phyloP scores from a whole-genome alignment of 2,329 filamentous ascomycete genomes.

The Alternaria sp. region DNA sequence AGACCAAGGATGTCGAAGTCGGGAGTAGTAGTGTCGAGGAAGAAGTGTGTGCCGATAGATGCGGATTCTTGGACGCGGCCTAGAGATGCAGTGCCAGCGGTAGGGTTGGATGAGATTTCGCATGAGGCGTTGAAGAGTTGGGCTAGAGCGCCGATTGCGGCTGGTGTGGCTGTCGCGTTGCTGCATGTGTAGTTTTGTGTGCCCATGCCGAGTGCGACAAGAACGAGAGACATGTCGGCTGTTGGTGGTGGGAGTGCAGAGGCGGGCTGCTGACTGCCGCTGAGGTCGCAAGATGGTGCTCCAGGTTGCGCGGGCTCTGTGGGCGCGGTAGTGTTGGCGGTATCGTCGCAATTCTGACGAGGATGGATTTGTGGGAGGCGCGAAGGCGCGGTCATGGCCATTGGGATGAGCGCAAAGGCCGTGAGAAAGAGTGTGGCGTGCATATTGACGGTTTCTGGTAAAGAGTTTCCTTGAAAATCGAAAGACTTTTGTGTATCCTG shows the following conservation, averaged over 20 bases:
- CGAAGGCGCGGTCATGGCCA: conserved; percentile 31
- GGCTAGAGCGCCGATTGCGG: conserved; percentile 53
- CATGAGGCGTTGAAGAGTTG: conserved; percentile 36
- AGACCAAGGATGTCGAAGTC: conserved; percentile 79
- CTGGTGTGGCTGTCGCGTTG: conserved; percentile 39
- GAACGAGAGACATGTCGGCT: conserved; percentile 46
- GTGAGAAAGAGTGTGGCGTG: conserved; percentile 28
- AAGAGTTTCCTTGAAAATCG: conserved; percentile 1
- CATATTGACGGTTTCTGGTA: conserved; percentile 25
- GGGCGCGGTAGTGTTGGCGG: background rate
- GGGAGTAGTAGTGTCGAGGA: conserved; percentile 72
- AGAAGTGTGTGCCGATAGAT: conserved; percentile 76
- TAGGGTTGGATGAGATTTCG: conserved; percentile 19
- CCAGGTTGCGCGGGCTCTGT: background rate
- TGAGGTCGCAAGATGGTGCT: conserved; percentile 32
- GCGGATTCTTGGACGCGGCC: conserved; percentile 30
- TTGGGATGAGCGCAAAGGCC: conserved; percentile 28
- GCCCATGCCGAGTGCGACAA: conserved; percentile 56
- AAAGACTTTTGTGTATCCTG: conserved; percentile 2
- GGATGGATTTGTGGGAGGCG: conserved; percentile 13
- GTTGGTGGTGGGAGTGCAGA: conserved; percentile 34
- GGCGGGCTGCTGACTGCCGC: conserved; percentile 29
- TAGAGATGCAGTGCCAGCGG: conserved; percentile 33
- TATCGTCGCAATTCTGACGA: conserved; percentile 22
- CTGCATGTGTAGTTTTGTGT: conserved; percentile 60